phyloP scores from a whole-genome alignment of 169 alveolate genomes.

The Plasmodium ovale region DNA sequence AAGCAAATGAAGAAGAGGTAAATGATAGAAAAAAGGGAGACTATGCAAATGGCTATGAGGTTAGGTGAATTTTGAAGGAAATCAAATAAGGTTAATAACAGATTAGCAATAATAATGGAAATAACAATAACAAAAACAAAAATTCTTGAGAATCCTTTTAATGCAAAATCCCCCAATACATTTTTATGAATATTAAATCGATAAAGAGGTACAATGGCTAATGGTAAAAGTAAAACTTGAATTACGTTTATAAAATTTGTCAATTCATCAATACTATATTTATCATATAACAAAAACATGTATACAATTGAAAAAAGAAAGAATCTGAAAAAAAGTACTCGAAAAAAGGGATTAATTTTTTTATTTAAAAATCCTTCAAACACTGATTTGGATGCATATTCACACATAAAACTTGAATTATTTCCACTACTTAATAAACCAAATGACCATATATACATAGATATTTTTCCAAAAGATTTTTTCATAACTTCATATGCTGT shows the following conservation, averaged over 20 bases:
- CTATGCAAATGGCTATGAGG: not conserved
- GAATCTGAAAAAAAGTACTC: constrained; percentile 52
- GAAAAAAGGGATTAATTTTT: constrained; percentile 38
- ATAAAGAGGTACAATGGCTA: constrained; percentile 69
- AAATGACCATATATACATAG: constrained; percentile 77
- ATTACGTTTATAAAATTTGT: constrained; percentile 72
- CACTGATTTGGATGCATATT: constrained; percentile 72
- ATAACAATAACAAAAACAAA: constrained; percentile 48
- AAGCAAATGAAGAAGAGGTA: constrained; percentile 25
- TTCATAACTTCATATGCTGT: constrained; percentile 74
- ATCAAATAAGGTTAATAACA: constrained; percentile 42
- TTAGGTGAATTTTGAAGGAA: constrained; percentile 13
- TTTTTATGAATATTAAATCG: constrained; percentile 70
- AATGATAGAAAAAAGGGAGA: constrained; percentile 10
- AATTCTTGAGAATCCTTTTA: constrained; percentile 25
- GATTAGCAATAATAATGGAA: constrained; percentile 52
- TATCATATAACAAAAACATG: constrained; percentile 39
- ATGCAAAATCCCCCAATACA: constrained; percentile 57
- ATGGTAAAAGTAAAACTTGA: constrained; percentile 54
- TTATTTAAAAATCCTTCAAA: constrained; percentile 74
- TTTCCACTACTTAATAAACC: constrained; percentile 76
- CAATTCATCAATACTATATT: constrained; percentile 60
- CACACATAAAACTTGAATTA: constrained; percentile 76
- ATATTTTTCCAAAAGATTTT: constrained; percentile 62
- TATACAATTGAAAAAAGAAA: constrained; percentile 51